Percentiles rank a stretch among this genome's conserved stretches.
phyloP scores from a whole-genome alignment of 83 land plant genomes.

The Thuja plicata region DNA sequence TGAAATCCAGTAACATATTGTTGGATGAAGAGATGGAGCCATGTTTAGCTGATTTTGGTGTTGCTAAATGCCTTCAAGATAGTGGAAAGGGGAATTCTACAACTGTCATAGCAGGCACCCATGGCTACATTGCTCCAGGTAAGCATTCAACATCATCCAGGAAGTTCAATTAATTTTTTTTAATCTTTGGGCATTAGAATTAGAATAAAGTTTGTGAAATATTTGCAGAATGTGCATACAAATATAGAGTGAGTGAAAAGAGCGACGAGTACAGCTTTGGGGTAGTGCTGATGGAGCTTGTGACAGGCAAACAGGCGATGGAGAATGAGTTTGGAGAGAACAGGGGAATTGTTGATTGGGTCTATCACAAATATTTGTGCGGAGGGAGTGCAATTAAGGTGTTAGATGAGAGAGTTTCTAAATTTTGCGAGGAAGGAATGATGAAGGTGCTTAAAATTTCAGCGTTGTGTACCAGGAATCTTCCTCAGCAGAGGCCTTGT shows the following conservation, averaged over 20 bases:
- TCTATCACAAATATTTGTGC: slow-evolving; percentile 34
- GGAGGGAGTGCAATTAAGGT: slow-evolving; percentile 42
- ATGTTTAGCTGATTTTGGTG: no score
- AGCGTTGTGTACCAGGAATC: slow-evolving; percentile 25
- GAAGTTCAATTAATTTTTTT: not conserved
- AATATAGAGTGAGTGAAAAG: slow-evolving; percentile 55
- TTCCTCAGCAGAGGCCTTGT: slow-evolving; percentile 41
- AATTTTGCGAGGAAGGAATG: slow-evolving; percentile 52
- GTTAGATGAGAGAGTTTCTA: slow-evolving; percentile 39
- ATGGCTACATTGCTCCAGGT: slow-evolving; percentile 45
- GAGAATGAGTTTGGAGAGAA: slow-evolving; percentile 65
- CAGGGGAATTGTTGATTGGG: slow-evolving; percentile 57
- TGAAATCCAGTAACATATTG: no score
- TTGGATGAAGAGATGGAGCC: no score
- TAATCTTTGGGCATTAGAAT: not conserved
- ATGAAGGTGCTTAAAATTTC: slow-evolving; percentile 36
- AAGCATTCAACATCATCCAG: not conserved
- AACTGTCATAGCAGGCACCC: slow-evolving; percentile 25
- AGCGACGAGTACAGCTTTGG: slow-evolving; percentile 79
- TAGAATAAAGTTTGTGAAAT: no score
- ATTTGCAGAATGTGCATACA: slow-evolving; percentile 52
- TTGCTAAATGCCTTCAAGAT: no score
- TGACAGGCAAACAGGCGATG: slow-evolving; percentile 61
- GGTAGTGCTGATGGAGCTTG: slow-evolving; percentile 62
- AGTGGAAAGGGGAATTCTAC: slow-evolving; percentile 13